A percentile compares a stretch with the other conserved stretches of the same genome.
phyloP scores from a whole-genome alignment of 2,329 filamentous ascomycete genomes.

The Alternaria metachromatica region DNA sequence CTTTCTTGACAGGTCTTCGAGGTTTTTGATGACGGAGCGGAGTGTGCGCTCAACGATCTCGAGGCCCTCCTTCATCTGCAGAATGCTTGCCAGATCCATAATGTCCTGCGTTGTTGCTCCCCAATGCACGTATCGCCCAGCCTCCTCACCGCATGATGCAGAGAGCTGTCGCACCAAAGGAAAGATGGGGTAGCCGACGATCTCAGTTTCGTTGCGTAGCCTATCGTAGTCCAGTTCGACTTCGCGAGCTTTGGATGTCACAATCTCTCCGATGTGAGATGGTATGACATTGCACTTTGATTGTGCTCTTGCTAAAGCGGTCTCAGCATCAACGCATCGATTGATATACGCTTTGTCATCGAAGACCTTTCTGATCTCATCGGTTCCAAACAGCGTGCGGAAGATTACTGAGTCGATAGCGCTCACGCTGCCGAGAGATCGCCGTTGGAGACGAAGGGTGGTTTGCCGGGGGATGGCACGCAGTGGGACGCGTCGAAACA shows the following conservation, averaged over 20 bases:
- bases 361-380: constrained; percentile 60
- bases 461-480: constrained; percentile 25
- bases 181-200: constrained; percentile 63
- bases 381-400: constrained; percentile 59
- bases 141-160: constrained; percentile 45
- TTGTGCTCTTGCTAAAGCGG: constrained; percentile 60
- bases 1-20: constrained; percentile 53
- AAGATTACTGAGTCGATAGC: constrained; percentile 60
- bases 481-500: constrained; percentile 33
- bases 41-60: constrained; percentile 57
- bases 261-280: constrained; percentile 44
- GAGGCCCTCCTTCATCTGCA: constrained; percentile 62
- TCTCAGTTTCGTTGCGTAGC: constrained; percentile 56
- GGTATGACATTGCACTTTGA: constrained; percentile 58
- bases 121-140: constrained; percentile 61
- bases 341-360: constrained; percentile 58
- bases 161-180: constrained; percentile 59
- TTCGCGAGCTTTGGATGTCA: constrained; percentile 37
- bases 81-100: constrained; percentile 61
- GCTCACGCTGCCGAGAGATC: constrained; percentile 41
- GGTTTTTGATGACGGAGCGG: constrained; percentile 51
- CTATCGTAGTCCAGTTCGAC: constrained; percentile 54
- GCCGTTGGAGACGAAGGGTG: constrained; percentile 24
- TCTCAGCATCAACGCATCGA: constrained; percentile 59
- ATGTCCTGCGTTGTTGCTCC: constrained; percentile 67